Percentiles rank a stretch among this genome's conserved stretches.
Evolutionary conservation across 2,329 filamentous ascomycete genomes (phyloP).

Genomic region (Aspergillus phoenicis): DNA sequence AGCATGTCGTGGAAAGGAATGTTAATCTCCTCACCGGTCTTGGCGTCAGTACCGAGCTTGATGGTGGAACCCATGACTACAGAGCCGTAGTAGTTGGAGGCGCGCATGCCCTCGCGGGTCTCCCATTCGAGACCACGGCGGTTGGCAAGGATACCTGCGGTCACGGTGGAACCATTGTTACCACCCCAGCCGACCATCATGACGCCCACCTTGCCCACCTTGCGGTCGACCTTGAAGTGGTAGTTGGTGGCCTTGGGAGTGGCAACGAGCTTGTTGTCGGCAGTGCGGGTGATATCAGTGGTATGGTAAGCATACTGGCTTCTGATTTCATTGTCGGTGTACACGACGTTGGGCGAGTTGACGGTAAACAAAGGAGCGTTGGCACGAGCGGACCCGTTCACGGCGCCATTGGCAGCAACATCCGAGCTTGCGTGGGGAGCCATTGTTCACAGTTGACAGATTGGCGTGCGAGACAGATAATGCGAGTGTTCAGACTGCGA

Average conservation of each 20-base stretch:
- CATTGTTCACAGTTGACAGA: constrained; percentile 60
- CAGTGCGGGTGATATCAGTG: constrained; percentile 73
- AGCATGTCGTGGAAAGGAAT: constrained; percentile 93
- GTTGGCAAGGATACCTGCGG: constrained; percentile 95
- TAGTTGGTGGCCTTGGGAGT: constrained; percentile 87
- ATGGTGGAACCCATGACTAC: constrained; percentile 96
- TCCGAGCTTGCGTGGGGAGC: constrained; percentile 81
- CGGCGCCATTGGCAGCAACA: constrained; percentile 56
- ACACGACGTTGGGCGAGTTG: constrained; percentile 87
- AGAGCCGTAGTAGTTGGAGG: constrained; percentile 97
- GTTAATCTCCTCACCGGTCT: constrained; percentile 87
- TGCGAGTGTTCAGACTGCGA: constrained; percentile 44
- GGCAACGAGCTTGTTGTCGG: constrained; percentile 76
- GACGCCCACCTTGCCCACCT: constrained; percentile 88
- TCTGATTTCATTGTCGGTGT: constrained; percentile 83
- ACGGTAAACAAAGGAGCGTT: constrained; percentile 73
- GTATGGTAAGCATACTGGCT: constrained; percentile 97
- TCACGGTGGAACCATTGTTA: constrained; percentile 97
- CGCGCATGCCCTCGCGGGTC: constrained; percentile 81
- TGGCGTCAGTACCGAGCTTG: constrained; percentile 87
- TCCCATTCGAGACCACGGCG: constrained; percentile 85
- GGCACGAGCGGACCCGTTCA: constrained; percentile 54
- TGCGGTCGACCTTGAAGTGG: constrained; percentile 96
- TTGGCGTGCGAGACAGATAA: constrained; percentile 25
- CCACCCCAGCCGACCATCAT: constrained; percentile 98